Base-by-base conservation (phyloP, 2,329 filamentous ascomycete species). In the Pseudocercospora musae region DNA sequence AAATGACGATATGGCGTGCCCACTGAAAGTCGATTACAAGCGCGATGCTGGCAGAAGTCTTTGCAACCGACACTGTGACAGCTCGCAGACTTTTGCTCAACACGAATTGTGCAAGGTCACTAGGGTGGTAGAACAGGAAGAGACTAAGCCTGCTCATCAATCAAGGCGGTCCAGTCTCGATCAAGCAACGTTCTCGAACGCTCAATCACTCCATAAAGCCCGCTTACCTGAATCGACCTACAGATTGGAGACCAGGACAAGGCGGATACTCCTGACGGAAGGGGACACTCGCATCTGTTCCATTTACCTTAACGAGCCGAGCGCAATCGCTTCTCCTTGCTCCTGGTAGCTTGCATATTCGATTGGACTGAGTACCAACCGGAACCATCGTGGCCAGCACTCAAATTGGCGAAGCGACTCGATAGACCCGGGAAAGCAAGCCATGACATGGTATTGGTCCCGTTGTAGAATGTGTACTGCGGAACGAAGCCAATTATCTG, bases 1-100 rank as follows among this genome's bases (percentile, higher is more conserved):
- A 23, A 46, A 23, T 23, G 42, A 46, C 21, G 42, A 13, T 20
- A 46, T 46, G 42, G 9, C 42, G 21, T 23, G 21, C 42, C 9
- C 1, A 46, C 9, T 20, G 42, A 10, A 46, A 46, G n/a, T 46
- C 18, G 42, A 46, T 23, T 13, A 6, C 42, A 23, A 20, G 15
- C 21, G 42, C 18, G 9, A 20, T 10, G 42, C 2, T 10, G 42
- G 21, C 42, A 46, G 42, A 46, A 46, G 42, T 46, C 42, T 70
- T 68, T 58, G 72, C 73, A 62, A 69, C 78, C 15, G 27, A 31
- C 25, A 54, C 4, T 20, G 11, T 54, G 15, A 31, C 25, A 31
- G 21, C 11, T 10, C 42, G 11, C 42, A 20, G 18, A 46, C n/a
- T 46, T 23, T 8, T 46, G 42, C 42, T 20, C 21, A 11, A n/a